These are phyloP conservation scores for Phytophthora vignae DNA, from an alignment of 352 stramenopile genomes.

Conservation along the genomic window DNA sequence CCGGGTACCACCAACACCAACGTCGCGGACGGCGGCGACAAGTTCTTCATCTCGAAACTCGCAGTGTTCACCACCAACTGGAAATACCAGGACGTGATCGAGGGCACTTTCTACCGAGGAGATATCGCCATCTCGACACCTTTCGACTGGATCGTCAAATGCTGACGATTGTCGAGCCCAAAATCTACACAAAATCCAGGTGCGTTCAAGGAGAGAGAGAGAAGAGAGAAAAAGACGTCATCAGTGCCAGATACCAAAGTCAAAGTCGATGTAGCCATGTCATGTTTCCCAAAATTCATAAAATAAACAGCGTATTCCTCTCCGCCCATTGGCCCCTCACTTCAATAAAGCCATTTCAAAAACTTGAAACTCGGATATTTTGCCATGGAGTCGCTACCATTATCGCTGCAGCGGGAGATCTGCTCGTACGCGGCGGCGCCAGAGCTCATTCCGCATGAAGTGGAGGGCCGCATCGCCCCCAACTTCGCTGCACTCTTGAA, in stretches of 20 bases:
- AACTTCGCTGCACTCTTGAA: slow-evolving; percentile 42
- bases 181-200: not conserved
- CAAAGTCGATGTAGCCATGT: slow-evolving; percentile 10
- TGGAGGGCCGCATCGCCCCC: not conserved
- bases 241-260: not conserved
- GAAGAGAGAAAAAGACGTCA: not conserved
- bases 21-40: slow-evolving; percentile 9
- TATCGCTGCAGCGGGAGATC: slow-evolving; percentile 46
- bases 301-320: not conserved
- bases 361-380: not conserved
- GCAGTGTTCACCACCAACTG: slow-evolving; percentile 49
- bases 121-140: slow-evolving; percentile 40
- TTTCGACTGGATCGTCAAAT: slow-evolving; percentile 43
- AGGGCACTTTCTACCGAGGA: slow-evolving; percentile 55
- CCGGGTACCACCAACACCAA: slow-evolving; percentile 17
- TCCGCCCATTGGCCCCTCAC: not conserved
- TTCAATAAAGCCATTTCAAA: not conserved
- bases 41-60: slow-evolving; percentile 50
- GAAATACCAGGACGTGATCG: slow-evolving; percentile 45
- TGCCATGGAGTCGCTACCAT: slow-evolving; percentile 38
- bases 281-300: not conserved
- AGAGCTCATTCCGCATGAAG: slow-evolving; percentile 44
- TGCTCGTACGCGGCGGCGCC: slow-evolving; percentile 43
- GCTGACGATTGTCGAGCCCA: slow-evolving; percentile 6
- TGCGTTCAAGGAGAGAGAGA: not conserved